Evolutionary conservation across 148 eudicot species (phyloP), one percentile per base, ranked within the genome.

Genomic region (Drosera capensis): DNA sequence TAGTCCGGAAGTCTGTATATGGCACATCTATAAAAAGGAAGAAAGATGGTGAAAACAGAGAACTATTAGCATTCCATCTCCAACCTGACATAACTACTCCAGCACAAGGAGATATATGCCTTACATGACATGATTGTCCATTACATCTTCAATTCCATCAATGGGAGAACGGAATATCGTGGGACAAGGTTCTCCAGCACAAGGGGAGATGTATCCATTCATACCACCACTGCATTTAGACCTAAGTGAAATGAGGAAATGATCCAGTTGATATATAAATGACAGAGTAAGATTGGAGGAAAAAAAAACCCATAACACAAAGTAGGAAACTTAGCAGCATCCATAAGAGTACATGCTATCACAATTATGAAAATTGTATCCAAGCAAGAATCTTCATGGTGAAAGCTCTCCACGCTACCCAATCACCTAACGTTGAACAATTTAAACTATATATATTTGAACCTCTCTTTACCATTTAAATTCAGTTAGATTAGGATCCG

Each of bases 141-240:
- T 60, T 45, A 88, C 72, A 60, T 88, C 93, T 65, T 88, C 93
- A 86, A 75, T 49, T 41, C 74, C 84, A 25, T 47, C 55, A 44
- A 88, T 74, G 6, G 97, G 97, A 38, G 97, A 83, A 63, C 84
- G 75, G 58, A 80, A 84, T 44, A 83, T 68, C 14, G 87, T 86
- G 29, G 97, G 97, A 46, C 97, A 88, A 21, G 93, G 95, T 48
- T 88, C 97, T 51, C 97, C 95, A 56, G 72, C 61, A 63, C 94
- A 80, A 65, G 78, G 92, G 48, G 84, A 84, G 48, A 88, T 66
- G 62, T 80, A 88, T 45, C 97, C 97, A 48, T 88, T 75, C 97
- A 88, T 88, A 52, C 94, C 97, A 59, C 79, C 84, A 67, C 95
- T 88, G 92, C 84, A 80, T 42, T 58, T 43, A 72, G 49, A 55